Evolutionary conservation across 257 asterid species (phyloP).

Genomic region (Vinca minor): DNA sequence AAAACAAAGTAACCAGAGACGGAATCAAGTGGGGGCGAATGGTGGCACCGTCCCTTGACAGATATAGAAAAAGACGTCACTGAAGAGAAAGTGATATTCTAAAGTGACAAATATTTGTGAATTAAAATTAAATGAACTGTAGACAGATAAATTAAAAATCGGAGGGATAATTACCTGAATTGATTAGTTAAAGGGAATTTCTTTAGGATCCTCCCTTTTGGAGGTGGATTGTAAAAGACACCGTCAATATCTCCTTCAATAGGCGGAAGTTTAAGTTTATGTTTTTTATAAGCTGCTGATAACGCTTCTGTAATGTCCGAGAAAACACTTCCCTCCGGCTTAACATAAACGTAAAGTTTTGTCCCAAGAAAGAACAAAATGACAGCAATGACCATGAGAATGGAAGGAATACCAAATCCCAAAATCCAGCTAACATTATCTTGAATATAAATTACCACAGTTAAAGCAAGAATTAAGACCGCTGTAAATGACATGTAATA

Average conservation of each 20-base stretch:
- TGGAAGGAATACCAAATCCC: slow-evolving; percentile 56
- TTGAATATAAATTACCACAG: slow-evolving; percentile 66
- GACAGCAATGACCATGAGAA: slow-evolving; percentile 46
- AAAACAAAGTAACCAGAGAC: no score
- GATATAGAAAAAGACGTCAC: no score
- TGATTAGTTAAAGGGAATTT: slow-evolving; percentile 43
- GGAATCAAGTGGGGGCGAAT: no score
- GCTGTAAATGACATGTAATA: slow-evolving; percentile 64
- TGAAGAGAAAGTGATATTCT: no score
- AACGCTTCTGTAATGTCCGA: slow-evolving; percentile 42
- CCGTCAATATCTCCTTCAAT: slow-evolving; percentile 5
- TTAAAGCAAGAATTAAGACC: slow-evolving; percentile 46
- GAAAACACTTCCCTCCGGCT: slow-evolving; percentile 70
- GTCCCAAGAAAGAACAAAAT: slow-evolving; percentile 49
- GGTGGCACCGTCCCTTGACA: no score
- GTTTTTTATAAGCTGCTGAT: slow-evolving; percentile 46
- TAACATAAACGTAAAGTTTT: slow-evolving; percentile 42
- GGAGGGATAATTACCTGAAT: slow-evolving; percentile 43
- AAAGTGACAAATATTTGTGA: no score
- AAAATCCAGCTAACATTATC: slow-evolving; percentile 52
- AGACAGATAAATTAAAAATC: no score
- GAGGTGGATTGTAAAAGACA: slow-evolving; percentile 45
- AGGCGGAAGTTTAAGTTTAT: slow-evolving; percentile 32
- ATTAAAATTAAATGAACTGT: no score
- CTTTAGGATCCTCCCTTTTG: slow-evolving; percentile 20